Evolutionary conservation across 306 rosid genomes (phyloP).

Genomic region (Cicer yamashitae): DNA sequence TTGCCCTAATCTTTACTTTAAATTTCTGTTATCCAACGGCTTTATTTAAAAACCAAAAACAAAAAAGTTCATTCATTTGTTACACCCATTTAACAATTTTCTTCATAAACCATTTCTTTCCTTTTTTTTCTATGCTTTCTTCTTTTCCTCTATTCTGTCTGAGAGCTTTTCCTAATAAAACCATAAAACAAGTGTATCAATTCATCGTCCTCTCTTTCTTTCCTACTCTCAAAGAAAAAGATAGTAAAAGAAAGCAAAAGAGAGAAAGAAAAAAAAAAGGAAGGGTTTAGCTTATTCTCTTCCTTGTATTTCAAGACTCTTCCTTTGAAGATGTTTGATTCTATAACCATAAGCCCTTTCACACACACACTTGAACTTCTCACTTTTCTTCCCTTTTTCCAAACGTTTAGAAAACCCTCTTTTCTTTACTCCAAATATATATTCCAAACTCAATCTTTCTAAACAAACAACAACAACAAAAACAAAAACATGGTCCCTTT

Average conservation of each 20-base stretch:
- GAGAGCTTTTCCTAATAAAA: conserved; percentile 65
- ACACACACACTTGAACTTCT: conserved; percentile 56
- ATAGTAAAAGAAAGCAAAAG: conserved; percentile 50
- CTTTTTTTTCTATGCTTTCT: conserved; percentile 44
- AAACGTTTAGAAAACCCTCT: conserved; percentile 55
- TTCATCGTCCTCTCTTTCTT: conserved; percentile 54
- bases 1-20: conserved; percentile 67
- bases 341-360: conserved; percentile 50
- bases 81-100: conserved; percentile 40
- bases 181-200: conserved; percentile 49
- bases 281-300: conserved; percentile 64
- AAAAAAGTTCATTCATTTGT: neutral
- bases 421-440: conserved; percentile 52
- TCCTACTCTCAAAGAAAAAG: conserved; percentile 53
- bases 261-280: conserved; percentile 41
- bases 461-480: conserved; percentile 31
- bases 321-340: conserved; percentile 76
- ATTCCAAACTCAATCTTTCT: conserved; percentile 61
- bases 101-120: conserved; percentile 41
- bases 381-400: conserved; percentile 57
- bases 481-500: conserved; percentile 55
- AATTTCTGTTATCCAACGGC: conserved; percentile 83
- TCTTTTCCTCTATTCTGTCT: conserved; percentile 41
- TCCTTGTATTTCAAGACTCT: conserved; percentile 82
- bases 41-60: conserved; percentile 38